A percentile compares a stretch with the other conserved stretches of the same genome.
Evolutionary conservation across 768 basidiomycete genomes (phyloP).

Genomic region (Russula dissimulans): DNA sequence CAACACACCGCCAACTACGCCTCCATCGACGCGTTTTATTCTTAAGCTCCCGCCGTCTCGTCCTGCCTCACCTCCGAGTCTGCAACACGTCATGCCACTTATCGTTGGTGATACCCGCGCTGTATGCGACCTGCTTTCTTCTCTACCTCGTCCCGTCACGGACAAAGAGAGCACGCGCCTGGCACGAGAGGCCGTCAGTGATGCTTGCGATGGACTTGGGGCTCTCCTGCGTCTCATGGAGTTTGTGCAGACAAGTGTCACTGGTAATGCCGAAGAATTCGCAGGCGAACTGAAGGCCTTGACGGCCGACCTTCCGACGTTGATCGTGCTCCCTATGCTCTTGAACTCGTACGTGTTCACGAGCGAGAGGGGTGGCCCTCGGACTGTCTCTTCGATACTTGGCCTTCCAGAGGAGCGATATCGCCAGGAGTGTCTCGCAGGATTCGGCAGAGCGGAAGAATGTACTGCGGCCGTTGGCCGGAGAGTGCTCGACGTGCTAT

Average conservation of each 20-base stretch:
- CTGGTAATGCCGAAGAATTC: conserved; percentile 22
- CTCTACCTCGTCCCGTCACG: conserved; percentile 51
- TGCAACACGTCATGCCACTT: conserved; percentile 28
- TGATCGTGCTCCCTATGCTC: conserved; percentile 64
- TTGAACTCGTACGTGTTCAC: conserved; percentile 36
- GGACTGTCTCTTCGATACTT: conserved; percentile 45
- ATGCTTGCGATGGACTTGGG: conserved; percentile 59
- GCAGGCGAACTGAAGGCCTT: conserved; percentile 40
- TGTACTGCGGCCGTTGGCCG: conserved; percentile 51
- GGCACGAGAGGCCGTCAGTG: conserved; percentile 75
- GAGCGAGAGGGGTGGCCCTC: conserved; percentile 22
- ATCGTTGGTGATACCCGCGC: conserved; percentile 50
- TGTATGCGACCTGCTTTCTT: conserved; percentile 49
- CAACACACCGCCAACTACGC: conserved; percentile 46
- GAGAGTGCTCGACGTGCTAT: conserved; percentile 45
- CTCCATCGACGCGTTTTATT: conserved; percentile 49
- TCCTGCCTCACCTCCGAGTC: conserved; percentile 50
- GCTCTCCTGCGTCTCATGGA: conserved; percentile 52
- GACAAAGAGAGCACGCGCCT: conserved; percentile 40
- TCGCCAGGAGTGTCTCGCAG: conserved; percentile 56
- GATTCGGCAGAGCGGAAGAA: conserved; percentile 73
- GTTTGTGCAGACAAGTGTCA: conserved; percentile 21
- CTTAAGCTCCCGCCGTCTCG: conserved; percentile 60
- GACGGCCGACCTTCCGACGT: conserved; percentile 59
- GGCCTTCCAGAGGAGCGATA: conserved; percentile 56